Evolutionary conservation across 83 land plant genomes (phyloP).

Genomic region (Picea abies): DNA sequence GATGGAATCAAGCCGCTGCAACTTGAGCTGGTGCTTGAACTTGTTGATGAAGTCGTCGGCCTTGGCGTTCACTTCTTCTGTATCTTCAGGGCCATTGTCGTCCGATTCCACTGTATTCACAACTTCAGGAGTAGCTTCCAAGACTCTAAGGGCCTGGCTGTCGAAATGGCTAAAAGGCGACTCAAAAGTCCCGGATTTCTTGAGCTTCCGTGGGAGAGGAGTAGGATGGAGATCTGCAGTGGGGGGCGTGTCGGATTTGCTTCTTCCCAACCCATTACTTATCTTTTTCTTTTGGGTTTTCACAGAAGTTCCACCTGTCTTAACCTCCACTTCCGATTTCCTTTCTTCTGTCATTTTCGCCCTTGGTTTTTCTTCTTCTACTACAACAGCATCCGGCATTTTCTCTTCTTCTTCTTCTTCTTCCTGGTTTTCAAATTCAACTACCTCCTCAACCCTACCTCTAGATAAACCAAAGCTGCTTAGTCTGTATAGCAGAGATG

Average conservation of each 20-base stretch:
- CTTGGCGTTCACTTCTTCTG: slow-evolving; percentile 48
- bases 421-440: no score
- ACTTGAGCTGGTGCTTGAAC: slow-evolving; percentile 61
- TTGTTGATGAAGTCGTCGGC: slow-evolving; percentile 65
- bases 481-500: not conserved
- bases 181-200: slow-evolving; percentile 6
- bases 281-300: not conserved
- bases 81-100: slow-evolving; percentile 17
- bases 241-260: slow-evolving; percentile 26
- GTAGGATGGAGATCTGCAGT: not conserved
- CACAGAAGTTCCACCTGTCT: not conserved
- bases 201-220: slow-evolving; percentile 11
- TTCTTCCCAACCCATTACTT: not conserved
- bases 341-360: no score
- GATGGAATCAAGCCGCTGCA: slow-evolving; percentile 53
- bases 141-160: slow-evolving; percentile 2
- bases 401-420: not conserved
- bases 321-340: no score
- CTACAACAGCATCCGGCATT: not conserved
- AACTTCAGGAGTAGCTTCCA: not conserved
- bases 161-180: not conserved
- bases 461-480: not conserved
- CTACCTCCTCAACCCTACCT: not conserved
- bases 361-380: not conserved
- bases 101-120: not conserved